Conservation (phyloP, 23 red algal genomes). For the Agarophyton chilense region DNA sequence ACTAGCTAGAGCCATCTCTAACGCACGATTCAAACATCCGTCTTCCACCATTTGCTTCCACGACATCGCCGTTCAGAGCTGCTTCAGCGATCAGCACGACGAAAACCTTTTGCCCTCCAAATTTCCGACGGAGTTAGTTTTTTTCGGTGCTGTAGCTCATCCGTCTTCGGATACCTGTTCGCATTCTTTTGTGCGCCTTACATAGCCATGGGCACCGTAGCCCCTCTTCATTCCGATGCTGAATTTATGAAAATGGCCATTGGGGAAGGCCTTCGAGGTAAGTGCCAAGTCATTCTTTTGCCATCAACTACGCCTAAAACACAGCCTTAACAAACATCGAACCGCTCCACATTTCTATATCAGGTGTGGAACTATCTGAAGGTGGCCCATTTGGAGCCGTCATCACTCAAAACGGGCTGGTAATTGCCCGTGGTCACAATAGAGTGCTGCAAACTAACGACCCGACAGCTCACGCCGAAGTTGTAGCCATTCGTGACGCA, state of each 20-base stretch:
- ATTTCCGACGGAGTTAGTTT: too few species aligned
- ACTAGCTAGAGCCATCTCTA: too few species aligned
- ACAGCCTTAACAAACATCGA: background rate
- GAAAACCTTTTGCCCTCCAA: too few species aligned
- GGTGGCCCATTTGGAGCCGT: constrained; percentile 95
- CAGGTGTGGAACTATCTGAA: constrained; percentile 61
- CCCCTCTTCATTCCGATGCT: background rate
- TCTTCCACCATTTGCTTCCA: too few species aligned
- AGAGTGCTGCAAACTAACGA: constrained; percentile 72
- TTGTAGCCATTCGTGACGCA: constrained; percentile 85
- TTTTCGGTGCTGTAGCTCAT: background rate
- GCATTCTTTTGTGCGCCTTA: background rate
- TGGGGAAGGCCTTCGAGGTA: background rate
- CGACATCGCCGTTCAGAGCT: too few species aligned
- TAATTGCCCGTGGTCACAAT: constrained; percentile 81
- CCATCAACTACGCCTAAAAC: background rate
- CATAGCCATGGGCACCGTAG: background rate
- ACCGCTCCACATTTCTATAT: background rate
- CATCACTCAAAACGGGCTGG: constrained; percentile 46
- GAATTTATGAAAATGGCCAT: constrained; percentile 14
- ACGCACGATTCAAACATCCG: too few species aligned
- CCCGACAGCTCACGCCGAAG: constrained; percentile 94
- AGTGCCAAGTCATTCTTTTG: background rate
- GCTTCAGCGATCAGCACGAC: too few species aligned
- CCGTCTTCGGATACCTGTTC: background rate